Evolutionary conservation across 2,329 filamentous ascomycete species (phyloP), one percentile per base, ranked within the genome.

Genomic region (Trichoderma endophyticum): DNA sequence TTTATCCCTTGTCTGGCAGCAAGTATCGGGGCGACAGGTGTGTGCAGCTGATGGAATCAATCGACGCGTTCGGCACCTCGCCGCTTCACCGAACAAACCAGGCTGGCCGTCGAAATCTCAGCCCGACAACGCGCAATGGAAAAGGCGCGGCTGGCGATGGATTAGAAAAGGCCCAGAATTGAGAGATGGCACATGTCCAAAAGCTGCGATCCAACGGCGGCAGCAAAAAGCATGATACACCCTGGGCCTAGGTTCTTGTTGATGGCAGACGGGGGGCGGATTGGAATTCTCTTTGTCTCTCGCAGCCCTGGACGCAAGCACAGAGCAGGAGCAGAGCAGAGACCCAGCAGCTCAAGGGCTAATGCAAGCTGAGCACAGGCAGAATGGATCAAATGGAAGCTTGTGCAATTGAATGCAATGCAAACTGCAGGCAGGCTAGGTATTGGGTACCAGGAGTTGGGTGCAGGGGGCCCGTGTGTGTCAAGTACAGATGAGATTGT

Each of bases 181-280:
- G 61, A 65, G 56, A 59, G 34, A 63, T 39, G 61, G 71, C 60
- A 61, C 71, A 72, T 72, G 66, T 65, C 64, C 61, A 48, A 61
- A 43, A 57, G 60, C 18, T 36, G 61, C 66, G 66, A 72, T 72
- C 24, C 62, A 70, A 54, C 61, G 66, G 61, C 48, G 51, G 51
- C 43, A 59, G 28, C 59, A 69, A 66, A 34, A 60, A 62, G 34
- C 71, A 70, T 72, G 71, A 65, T 56, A 72, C 59, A 72, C 60
- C 66, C 66, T 51, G 36, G 66, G 54, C 66, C 60, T 43, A 30
- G 30, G 30, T 60, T 7, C 36, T 39, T 39, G 66, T 59, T 66
- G 54, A 65, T 62, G 59, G 32, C 60, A 65, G 65, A 69, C 66
- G 71, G 68, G 71, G 65, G 54, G 54, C 28, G 61, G 63, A 15